These are phyloP conservation scores for Boletus rex-veris DNA, from an alignment of 768 basidiomycete genomes.

Conservation along the genomic window DNA sequence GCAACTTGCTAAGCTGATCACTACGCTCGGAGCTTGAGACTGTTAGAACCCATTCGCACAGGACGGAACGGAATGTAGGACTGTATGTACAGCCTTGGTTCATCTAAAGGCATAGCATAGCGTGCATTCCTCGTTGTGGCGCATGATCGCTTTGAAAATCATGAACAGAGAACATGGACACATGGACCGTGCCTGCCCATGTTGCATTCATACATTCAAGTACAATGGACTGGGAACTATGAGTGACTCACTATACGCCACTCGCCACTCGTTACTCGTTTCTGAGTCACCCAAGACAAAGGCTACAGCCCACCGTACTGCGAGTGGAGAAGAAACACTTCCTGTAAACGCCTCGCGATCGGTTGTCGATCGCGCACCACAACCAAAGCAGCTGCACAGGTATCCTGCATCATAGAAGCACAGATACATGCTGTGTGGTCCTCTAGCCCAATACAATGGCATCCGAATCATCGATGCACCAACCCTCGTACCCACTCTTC, in stretches of 20 bases:
- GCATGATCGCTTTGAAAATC: slow-evolving; percentile 9
- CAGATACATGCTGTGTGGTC: background rate
- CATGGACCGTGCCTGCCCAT: background rate
- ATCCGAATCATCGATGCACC: background rate
- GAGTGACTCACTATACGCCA: background rate
- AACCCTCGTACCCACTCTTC: slow-evolving; percentile 17
- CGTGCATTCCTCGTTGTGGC: background rate
- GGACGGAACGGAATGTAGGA: background rate
- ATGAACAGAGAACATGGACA: background rate
- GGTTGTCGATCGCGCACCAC: slow-evolving; percentile 2
- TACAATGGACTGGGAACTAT: no score
- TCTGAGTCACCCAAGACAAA: no score
- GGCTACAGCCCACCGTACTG: background rate
- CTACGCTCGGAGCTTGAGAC: background rate
- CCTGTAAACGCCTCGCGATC: background rate
- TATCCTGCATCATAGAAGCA: slow-evolving; percentile 3
- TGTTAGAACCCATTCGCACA: background rate
- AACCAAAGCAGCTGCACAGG: background rate
- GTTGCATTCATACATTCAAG: background rate
- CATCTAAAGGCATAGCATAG: background rate
- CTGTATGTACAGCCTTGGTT: background rate
- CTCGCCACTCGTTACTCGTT: no score
- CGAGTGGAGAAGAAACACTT: background rate
- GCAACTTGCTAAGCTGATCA: background rate
- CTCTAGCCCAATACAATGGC: background rate